phyloP scores from a whole-genome alignment of 1,284 basidiomycete genomes.

The Sutorius eximius region DNA sequence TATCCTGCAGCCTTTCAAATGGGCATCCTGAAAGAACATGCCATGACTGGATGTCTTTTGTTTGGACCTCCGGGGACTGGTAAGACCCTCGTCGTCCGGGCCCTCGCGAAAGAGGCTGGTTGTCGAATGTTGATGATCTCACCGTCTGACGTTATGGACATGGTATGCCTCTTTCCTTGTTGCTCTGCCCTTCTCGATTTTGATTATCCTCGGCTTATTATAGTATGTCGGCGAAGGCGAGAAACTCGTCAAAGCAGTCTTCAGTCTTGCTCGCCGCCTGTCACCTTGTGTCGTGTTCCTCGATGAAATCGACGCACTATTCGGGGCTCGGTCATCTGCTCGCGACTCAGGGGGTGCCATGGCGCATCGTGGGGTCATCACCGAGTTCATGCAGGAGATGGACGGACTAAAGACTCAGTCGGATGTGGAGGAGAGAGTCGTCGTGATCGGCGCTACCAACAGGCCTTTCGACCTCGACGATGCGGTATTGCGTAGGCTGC shows the following conservation, averaged over 20 bases:
- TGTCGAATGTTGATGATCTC: constrained; percentile 85
- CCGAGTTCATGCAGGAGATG: constrained; percentile 99
- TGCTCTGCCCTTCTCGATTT: background rate
- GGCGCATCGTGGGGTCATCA: constrained; percentile 83
- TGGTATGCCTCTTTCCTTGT: constrained; percentile 49
- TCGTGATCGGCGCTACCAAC: constrained; percentile 96
- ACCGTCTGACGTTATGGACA: constrained; percentile 86
- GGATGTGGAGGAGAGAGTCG: constrained; percentile 78
- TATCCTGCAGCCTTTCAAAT: constrained; percentile 88
- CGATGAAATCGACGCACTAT: constrained; percentile 94
- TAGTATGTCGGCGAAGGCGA: constrained; percentile 95
- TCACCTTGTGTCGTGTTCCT: constrained; percentile 95
- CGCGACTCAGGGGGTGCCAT: constrained; percentile 80
- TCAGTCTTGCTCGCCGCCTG: constrained; percentile 82
- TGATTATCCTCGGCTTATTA: constrained; percentile 19
- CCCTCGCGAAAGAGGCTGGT: constrained; percentile 88
- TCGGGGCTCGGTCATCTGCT: constrained; percentile 82
- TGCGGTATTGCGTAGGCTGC: constrained; percentile 81
- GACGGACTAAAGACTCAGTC: constrained; percentile 76
- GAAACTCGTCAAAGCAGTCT: constrained; percentile 89
- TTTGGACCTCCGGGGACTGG: constrained; percentile 93
- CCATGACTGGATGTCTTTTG: constrained; percentile 83
- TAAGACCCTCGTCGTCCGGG: constrained; percentile 87
- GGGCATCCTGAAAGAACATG: constrained; percentile 88
- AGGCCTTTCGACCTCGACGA: constrained; percentile 84